Evolutionary conservation across 129 eudicot genomes (phyloP).

Genomic region (Helichrysum umbraculigerum): DNA sequence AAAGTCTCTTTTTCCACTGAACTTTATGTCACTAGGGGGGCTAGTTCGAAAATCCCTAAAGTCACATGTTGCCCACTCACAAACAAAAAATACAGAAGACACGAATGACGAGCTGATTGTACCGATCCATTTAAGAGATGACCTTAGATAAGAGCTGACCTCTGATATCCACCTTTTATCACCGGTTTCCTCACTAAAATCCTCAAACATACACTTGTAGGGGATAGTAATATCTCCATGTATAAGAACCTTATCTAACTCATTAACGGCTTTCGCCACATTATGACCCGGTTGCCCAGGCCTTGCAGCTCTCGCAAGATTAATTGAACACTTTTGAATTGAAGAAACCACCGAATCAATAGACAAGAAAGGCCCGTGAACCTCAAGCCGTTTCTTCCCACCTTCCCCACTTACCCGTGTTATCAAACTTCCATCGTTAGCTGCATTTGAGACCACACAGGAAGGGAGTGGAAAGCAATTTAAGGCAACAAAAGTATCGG

Average conservation of each 20-base stretch:
- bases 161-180: conserved; percentile 73
- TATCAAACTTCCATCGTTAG: conserved; percentile 46
- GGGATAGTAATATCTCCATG: conserved; percentile 72
- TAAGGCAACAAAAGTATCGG: conserved; percentile 89
- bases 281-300: conserved; percentile 68
- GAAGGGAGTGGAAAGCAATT: conserved; percentile 84
- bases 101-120: conserved; percentile 46
- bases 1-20: conserved; percentile 78
- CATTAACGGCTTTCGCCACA: conserved; percentile 70
- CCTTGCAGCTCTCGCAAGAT: conserved; percentile 72
- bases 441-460: conserved; percentile 44
- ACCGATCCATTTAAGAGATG: conserved; percentile 71
- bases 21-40: conserved; percentile 59
- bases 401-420: conserved; percentile 49
- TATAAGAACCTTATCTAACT: conserved; percentile 61
- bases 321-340: conserved; percentile 61
- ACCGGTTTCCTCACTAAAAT: conserved; percentile 54
- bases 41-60: conserved; percentile 69
- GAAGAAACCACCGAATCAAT: conserved; percentile 62
- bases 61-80: conserved; percentile 98
- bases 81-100: conserved; percentile 71
- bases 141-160: conserved; percentile 58
- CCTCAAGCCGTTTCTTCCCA: conserved; percentile 42
- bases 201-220: conserved; percentile 63
- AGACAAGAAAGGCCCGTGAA: conserved; percentile 47